A percentile compares a stretch with the other conserved stretches of the same genome.
Conservation (phyloP, 257 asterid genomes). For the Solanum pinnatisectum region DNA sequence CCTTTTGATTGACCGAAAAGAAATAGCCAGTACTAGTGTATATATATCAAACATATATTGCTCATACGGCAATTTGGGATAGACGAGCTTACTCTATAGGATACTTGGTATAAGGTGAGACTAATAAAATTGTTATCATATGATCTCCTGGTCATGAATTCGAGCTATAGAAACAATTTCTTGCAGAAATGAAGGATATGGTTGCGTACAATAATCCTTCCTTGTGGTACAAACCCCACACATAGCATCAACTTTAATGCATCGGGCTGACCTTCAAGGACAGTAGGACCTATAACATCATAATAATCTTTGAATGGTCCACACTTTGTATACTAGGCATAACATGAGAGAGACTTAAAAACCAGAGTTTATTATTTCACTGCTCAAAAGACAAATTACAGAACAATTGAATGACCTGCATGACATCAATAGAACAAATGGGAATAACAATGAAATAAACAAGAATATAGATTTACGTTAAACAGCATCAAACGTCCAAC, state of each 20-base stretch:
- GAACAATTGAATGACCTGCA: background rate
- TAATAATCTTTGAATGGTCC: background rate
- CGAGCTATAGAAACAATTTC: background rate
- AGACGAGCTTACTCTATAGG: background rate
- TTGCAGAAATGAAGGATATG: background rate
- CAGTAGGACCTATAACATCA: background rate
- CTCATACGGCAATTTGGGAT: background rate
- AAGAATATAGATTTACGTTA: background rate
- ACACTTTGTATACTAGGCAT: background rate
- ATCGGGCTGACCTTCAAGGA: background rate
- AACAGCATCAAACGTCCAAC: background rate
- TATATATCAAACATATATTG: background rate
- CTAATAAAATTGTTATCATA: no score
- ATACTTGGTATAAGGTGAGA: no score
- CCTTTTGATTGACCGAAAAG: background rate
- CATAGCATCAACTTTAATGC: background rate
- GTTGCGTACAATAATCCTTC: background rate
- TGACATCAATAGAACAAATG: background rate
- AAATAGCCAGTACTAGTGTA: background rate
- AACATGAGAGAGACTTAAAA: background rate
- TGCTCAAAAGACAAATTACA: background rate
- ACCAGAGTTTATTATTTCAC: background rate
- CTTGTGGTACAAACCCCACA: background rate
- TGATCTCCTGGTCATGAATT: rapidly evolving
- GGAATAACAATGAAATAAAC: background rate